Evolutionary conservation across 1,139 yeast genomes (phyloP), one percentile per base, ranked within the genome.

Genomic region (Arxiozyma heterogenica): DNA sequence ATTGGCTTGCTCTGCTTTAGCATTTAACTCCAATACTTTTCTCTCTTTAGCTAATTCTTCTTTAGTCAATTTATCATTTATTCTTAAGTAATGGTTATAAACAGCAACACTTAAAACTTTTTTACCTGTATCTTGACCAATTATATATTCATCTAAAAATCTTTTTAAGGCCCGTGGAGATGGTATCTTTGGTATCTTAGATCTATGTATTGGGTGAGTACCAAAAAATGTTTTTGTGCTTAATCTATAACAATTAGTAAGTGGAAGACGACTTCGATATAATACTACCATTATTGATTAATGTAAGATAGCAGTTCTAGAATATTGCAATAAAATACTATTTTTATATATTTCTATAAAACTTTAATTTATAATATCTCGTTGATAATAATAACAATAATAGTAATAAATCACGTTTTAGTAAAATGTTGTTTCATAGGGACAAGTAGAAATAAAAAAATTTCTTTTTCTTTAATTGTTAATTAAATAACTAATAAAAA

Each of bases 81-180:
- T 69, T 50, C 82, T 67, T 44, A 78, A 58, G 55, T 76, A 76
- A 59, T 79, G 83, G 54, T 79, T 79, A 60, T 75, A 79, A 0
- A 79, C 79, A 0, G 82, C 82, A n/a, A 79, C 83, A 43, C 82
- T 74, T 63, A 79, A 70, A 23, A 78, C 77, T 58, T 75, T 75
- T 61, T 79, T 79, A 34, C 80, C 78, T 4, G 67, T 71, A 0
- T 76, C 77, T 62, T 79, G 83, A 0, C 82, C 83, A 27, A 79
- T 70, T 22, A 79, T 76, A 59, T 75, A 78, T 50, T 71, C 71
- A 58, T 79, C 82, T 17, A 79, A 65, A 55, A 69, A 73, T 1
- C 61, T 61, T 59, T 77, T 76, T 52, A 79, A 60, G 41, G 66
- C 65, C 47, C 69, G 73, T 1, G 83, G 83, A 0, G 78, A 69